Evolutionary conservation across 805 yeast species (phyloP).

Genomic region (Starmera dryadoides): DNA sequence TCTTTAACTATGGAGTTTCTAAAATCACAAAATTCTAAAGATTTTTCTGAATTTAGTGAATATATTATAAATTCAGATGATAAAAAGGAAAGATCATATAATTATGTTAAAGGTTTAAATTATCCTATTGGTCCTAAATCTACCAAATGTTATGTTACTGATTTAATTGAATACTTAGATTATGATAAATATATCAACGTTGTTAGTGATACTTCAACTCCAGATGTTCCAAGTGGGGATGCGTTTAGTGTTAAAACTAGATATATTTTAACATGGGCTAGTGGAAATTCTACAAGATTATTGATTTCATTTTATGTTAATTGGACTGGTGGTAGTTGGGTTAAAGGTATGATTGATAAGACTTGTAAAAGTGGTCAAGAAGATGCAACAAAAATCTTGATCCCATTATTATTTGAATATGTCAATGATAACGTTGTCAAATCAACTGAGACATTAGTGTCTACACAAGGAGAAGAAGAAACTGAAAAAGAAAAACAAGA

Average conservation of each 20-base stretch:
- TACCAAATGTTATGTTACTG: conserved; percentile 65
- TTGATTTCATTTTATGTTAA: conserved; percentile 66
- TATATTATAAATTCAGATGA: conserved; percentile 32
- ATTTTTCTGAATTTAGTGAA: conserved; percentile 25
- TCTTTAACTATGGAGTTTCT: conserved; percentile 35
- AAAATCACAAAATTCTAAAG: conserved; percentile 29
- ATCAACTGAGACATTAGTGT: conserved; percentile 7
- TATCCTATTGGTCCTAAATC: conserved; percentile 91
- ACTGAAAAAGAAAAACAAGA: conserved; percentile 9
- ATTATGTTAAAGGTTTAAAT: conserved; percentile 67
- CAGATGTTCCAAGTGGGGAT: conserved; percentile 92
- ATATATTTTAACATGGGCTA: conserved; percentile 70
- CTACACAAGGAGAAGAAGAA: conserved; percentile 1
- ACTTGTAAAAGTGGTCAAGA: conserved; percentile 78
- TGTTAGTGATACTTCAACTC: conserved; percentile 63
- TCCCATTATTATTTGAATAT: conserved; percentile 18
- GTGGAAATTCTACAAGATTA: conserved; percentile 50
- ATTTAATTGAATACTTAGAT: conserved; percentile 50
- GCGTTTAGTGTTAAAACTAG: conserved; percentile 72
- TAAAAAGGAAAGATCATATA: conserved; percentile 42
- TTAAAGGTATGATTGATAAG: conserved; percentile 81
- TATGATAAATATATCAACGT: conserved; percentile 49
- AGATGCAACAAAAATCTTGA: conserved; percentile 46
- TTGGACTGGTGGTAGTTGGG: conserved; percentile 93
- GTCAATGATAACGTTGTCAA: conserved; percentile 15